phyloP scores from a whole-genome alignment of 768 basidiomycete genomes.

The Phlebiopsis flavidoalba region DNA sequence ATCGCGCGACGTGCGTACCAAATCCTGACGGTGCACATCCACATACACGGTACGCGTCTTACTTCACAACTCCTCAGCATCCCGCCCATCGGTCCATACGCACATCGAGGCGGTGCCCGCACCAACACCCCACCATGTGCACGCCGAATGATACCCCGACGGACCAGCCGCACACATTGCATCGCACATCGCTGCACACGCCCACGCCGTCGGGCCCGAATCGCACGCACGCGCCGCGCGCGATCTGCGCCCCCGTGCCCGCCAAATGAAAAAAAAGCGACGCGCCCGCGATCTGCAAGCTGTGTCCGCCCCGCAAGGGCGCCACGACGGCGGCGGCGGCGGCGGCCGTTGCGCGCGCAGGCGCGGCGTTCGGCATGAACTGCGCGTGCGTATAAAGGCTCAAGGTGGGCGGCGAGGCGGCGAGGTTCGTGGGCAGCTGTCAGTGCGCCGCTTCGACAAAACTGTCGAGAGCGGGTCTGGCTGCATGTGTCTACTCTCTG shows the following conservation, averaged over 20 bases:
- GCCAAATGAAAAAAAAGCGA: neutral
- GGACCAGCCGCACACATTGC: neutral
- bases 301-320: neutral
- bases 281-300: neutral
- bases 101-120: neutral
- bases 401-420: too few relatives aligned
- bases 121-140: neutral
- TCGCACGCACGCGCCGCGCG: neutral
- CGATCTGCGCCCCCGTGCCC: neutral
- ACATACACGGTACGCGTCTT: too few relatives aligned
- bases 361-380: neutral
- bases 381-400: too few relatives aligned
- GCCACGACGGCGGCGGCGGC: too few relatives aligned
- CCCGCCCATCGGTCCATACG: too few relatives aligned
- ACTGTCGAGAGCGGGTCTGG: neutral
- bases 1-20: too few relatives aligned
- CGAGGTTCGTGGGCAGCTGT: neutral
- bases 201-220: neutral
- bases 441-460: neutral
- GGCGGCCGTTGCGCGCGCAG: neutral
- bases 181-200: neutral
- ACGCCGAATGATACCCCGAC: neutral
- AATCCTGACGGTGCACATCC: too few relatives aligned
- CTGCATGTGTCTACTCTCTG: neutral
- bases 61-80: too few relatives aligned